A percentile compares a stretch with the other conserved stretches of the same genome.
These are phyloP conservation scores for Mycena citricolor DNA, from an alignment of 1,284 basidiomycete genomes.

Conservation along the genomic window DNA sequence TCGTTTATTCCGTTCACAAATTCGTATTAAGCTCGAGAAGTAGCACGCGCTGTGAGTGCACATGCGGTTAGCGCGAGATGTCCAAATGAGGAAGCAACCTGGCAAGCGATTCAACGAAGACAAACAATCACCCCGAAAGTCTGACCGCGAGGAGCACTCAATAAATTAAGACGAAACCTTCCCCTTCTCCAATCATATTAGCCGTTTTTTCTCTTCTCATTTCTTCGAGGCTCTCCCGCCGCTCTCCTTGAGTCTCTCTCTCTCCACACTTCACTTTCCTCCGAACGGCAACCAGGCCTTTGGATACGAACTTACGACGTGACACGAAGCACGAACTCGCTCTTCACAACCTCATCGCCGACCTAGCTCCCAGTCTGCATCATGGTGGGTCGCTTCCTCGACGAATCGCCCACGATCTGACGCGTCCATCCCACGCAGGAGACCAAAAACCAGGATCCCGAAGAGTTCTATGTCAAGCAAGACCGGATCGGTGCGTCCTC, in stretches of 20 bases:
- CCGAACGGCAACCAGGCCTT: background rate
- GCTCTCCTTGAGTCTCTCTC: slow-evolving; percentile 13
- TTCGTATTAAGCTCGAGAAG: too few species aligned
- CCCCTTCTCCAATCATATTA: slow-evolving; percentile 1
- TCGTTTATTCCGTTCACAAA: too few species aligned
- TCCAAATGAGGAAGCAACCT: too few species aligned
- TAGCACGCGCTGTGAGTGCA: too few species aligned
- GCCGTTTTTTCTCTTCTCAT: slow-evolving; percentile 2
- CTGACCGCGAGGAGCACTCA: too few species aligned
- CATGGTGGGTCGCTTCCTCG: slow-evolving; percentile 24
- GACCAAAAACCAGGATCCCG: slow-evolving; percentile 77
- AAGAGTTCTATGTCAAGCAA: slow-evolving; percentile 94
- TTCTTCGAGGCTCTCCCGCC: slow-evolving; percentile 9
- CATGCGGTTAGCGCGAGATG: too few species aligned
- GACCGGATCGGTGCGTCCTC: slow-evolving; percentile 82
- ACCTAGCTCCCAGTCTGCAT: slow-evolving; percentile 21
- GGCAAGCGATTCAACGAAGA: too few species aligned
- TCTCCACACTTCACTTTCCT: slow-evolving; percentile 15
- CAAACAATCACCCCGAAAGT: too few species aligned
- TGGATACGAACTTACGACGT: slow-evolving; percentile 33
- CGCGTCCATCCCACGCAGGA: slow-evolving; percentile 47
- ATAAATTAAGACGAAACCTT: too few species aligned
- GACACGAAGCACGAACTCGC: slow-evolving; percentile 31
- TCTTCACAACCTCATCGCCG: slow-evolving; percentile 14
- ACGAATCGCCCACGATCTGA: slow-evolving; percentile 31